A percentile compares a stretch with the other conserved stretches of the same genome.
These are phyloP conservation scores for Fusarium sarcochroum DNA, from an alignment of 2,329 filamentous ascomycete species.

Conservation along the genomic window DNA sequence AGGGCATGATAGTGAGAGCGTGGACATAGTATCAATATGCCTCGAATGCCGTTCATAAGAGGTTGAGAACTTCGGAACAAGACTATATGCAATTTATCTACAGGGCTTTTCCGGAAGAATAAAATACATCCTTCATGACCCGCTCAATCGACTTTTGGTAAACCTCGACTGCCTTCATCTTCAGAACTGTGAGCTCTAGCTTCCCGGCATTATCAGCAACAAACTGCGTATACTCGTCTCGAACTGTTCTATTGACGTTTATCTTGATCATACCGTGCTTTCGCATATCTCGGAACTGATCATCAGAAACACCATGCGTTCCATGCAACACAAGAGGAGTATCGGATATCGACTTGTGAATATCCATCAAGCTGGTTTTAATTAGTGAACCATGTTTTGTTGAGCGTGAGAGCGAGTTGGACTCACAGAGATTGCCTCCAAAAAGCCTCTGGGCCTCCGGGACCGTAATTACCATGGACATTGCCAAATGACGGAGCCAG, in stretches of 20 bases:
- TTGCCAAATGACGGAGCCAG: slow-evolving; percentile 27
- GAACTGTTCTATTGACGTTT: slow-evolving; percentile 17
- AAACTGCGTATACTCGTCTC: slow-evolving; percentile 19
- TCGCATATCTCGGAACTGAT: background rate
- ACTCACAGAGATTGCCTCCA: slow-evolving; percentile 12
- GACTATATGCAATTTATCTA: background rate
- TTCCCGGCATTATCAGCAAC: slow-evolving; percentile 11
- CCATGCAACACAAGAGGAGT: slow-evolving; percentile 19
- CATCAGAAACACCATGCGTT: slow-evolving; percentile 19
- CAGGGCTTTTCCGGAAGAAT: slow-evolving; percentile 15
- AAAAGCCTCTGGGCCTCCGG: slow-evolving; percentile 2
- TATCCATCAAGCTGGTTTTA: slow-evolving; percentile 10
- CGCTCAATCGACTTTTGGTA: slow-evolving; percentile 14
- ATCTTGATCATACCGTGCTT: slow-evolving; percentile 20
- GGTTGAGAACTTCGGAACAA: background rate
- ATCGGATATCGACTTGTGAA: slow-evolving; percentile 10
- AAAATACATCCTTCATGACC: slow-evolving; percentile 21
- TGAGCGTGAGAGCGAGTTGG: background rate
- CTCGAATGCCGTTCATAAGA: no score
- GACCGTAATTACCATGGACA: slow-evolving; percentile 22
- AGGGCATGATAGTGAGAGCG: no score
- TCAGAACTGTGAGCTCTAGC: slow-evolving; percentile 17
- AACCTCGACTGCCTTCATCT: slow-evolving; percentile 11
- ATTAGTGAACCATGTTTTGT: background rate
- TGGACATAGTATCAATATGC: no score